Conservation (phyloP, 768 basidiomycete species). For the Phanerochaete sordida region DNA sequence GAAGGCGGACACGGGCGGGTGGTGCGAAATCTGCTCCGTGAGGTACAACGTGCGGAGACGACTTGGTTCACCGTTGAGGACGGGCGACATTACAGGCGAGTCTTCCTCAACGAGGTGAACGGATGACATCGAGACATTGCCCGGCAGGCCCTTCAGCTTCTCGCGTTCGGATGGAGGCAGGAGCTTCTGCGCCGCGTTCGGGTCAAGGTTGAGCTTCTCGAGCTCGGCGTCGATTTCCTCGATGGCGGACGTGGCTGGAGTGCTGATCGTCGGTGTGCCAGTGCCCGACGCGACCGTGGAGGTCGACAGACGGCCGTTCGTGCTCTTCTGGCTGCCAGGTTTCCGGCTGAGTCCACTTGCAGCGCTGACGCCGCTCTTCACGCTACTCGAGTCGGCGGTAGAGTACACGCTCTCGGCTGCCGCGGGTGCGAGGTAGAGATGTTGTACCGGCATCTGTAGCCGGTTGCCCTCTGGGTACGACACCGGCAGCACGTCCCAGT, state of each 20-base stretch:
- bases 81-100: conserved; percentile 22
- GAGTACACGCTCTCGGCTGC: conserved; percentile 19
- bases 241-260: conserved; percentile 50
- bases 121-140: conserved; percentile 29
- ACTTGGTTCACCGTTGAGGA: conserved; percentile 21
- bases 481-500: conserved; percentile 77
- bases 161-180: background rate
- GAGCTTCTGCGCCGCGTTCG: background rate
- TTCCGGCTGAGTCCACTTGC: conserved; percentile 58
- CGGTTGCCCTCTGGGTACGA: conserved; percentile 43
- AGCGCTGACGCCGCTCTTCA: conserved; percentile 53
- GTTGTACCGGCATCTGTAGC: conserved; percentile 41
- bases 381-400: conserved; percentile 26
- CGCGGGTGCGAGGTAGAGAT: conserved; percentile 34
- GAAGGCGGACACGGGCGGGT: conserved; percentile 91
- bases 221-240: conserved; percentile 49
- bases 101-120: conserved; percentile 29
- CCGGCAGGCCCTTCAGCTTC: conserved; percentile 12
- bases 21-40: conserved; percentile 95
- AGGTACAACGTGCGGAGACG: conserved; percentile 71
- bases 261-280: conserved; percentile 44
- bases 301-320: background rate
- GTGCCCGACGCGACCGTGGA: conserved; percentile 26
- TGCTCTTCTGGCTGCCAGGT: conserved; percentile 38
- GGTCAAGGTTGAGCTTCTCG: conserved; percentile 54